Percentiles rank a stretch among this genome's conserved stretches.
These are phyloP conservation scores for Mrakia blollopis DNA, from an alignment of 768 basidiomycete species.

Conservation along the genomic window DNA sequence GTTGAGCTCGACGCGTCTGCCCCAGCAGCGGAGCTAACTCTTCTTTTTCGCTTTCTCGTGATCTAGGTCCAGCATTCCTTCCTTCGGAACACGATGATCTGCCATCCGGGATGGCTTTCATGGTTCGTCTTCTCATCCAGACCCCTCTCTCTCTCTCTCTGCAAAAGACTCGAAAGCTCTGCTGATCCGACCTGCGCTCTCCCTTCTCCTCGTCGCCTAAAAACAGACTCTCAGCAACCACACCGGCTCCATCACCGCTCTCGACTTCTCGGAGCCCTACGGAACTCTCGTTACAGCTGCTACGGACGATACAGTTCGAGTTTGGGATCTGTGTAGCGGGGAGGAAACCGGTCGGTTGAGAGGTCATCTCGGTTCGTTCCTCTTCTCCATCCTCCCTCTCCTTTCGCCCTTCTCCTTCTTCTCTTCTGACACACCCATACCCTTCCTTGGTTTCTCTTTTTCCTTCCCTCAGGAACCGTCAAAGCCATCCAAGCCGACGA, in stretches of 20 bases:
- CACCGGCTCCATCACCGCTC: slow-evolving; percentile 70
- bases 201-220: too few relatives aligned
- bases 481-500: slow-evolving; percentile 93
- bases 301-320: slow-evolving; percentile 77
- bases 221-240: slow-evolving; percentile 74
- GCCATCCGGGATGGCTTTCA: slow-evolving; percentile 90
- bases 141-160: slow-evolving; percentile 28
- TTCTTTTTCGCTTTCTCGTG: background rate
- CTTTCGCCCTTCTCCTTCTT: background rate
- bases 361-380: slow-evolving; percentile 62
- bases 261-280: slow-evolving; percentile 96
- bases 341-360: slow-evolving; percentile 76
- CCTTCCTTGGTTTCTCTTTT: background rate
- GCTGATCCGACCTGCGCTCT: too few relatives aligned
- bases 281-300: slow-evolving; percentile 85
- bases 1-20: too few relatives aligned
- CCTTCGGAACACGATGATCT: slow-evolving; percentile 96
- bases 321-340: slow-evolving; percentile 92
- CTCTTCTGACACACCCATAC: background rate
- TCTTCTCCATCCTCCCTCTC: background rate
- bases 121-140: slow-evolving; percentile 54
- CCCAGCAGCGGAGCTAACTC: background rate
- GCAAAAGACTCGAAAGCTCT: too few relatives aligned
- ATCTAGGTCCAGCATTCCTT: slow-evolving; percentile 80
- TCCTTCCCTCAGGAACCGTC: slow-evolving; percentile 49